These are phyloP conservation scores for Diaporthe helianthi DNA, from an alignment of 2,329 filamentous ascomycete species.

Conservation along the genomic window DNA sequence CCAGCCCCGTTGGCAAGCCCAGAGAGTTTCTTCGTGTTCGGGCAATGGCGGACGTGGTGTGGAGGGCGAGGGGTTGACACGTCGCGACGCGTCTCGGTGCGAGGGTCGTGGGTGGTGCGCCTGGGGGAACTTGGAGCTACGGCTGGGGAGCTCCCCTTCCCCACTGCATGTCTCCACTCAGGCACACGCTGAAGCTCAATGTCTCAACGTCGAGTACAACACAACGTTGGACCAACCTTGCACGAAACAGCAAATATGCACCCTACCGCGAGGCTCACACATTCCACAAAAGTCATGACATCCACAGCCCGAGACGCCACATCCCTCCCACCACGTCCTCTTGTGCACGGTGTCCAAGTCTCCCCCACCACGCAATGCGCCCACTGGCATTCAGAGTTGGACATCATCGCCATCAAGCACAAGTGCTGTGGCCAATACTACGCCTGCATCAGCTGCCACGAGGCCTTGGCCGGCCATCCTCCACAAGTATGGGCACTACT, in stretches of 20 bases:
- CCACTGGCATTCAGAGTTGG: conserved; percentile 39
- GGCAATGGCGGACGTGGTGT: not conserved
- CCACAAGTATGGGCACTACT: conserved; percentile 34
- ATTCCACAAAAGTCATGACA: not conserved
- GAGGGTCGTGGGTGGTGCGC: no score
- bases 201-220: not conserved
- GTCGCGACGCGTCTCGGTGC: not conserved
- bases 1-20: no score
- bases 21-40: no score
- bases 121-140: not conserved
- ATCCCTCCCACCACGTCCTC: not conserved
- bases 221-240: no score
- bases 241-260: not conserved
- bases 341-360: conserved; percentile 36
- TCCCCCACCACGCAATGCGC: conserved; percentile 37
- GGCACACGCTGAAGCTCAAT: not conserved
- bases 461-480: conserved; percentile 34
- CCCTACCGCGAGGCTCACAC: no score
- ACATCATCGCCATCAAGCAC: conserved; percentile 40
- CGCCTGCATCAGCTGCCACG: conserved; percentile 39
- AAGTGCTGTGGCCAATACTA: conserved; percentile 39
- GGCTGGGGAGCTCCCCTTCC: no score
- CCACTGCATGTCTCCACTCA: no score
- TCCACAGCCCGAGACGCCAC: not conserved
- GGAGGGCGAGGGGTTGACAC: not conserved